Evolutionary conservation across 371 early-diverging fungal species (phyloP).

Genomic region (Coemansia sp.): DNA sequence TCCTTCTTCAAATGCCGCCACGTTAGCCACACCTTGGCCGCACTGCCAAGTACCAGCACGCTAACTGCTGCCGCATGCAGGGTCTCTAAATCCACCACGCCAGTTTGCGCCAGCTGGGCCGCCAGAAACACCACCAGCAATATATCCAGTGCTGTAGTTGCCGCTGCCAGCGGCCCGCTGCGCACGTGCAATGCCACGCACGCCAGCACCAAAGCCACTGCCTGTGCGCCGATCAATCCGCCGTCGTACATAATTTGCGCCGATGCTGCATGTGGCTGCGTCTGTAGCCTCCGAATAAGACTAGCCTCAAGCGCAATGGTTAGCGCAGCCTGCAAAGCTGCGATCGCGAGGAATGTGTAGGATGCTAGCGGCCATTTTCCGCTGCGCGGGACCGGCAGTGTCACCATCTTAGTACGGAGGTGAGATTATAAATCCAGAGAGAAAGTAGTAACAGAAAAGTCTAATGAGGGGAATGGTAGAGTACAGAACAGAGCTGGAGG

Average conservation of each 20-base stretch:
- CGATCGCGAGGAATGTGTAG: slow-evolving; percentile 15
- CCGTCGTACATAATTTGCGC: slow-evolving; percentile 26
- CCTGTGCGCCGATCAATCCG: slow-evolving; percentile 29
- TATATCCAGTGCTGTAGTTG: slow-evolving; percentile 31
- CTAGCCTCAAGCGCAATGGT: slow-evolving; percentile 26
- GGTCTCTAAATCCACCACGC: slow-evolving; percentile 4
- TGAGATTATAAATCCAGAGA: background rate
- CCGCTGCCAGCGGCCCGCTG: slow-evolving; percentile 27
- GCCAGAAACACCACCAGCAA: slow-evolving; percentile 18
- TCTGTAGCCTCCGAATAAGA: slow-evolving; percentile 13
- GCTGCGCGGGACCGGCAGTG: slow-evolving; percentile 18
- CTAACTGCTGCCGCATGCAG: slow-evolving; percentile 25
- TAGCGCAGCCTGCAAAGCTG: slow-evolving; percentile 13
- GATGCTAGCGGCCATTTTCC: slow-evolving; percentile 21
- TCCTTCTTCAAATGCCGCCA: slow-evolving; percentile 44
- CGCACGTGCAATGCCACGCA: slow-evolving; percentile 18
- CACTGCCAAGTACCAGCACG: slow-evolving; percentile 15
- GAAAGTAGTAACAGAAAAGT: background rate
- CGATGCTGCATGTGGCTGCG: background rate
- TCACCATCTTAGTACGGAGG: slow-evolving; percentile 4
- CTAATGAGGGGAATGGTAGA: background rate
- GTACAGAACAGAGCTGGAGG: background rate
- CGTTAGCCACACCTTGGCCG: slow-evolving; percentile 19
- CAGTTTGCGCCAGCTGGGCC: slow-evolving; percentile 26
- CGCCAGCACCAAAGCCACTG: slow-evolving; percentile 15